A percentile compares a stretch with the other conserved stretches of the same genome.
Evolutionary conservation across 805 yeast genomes (phyloP).

Genomic region (Kazachstania bromeliacearum): DNA sequence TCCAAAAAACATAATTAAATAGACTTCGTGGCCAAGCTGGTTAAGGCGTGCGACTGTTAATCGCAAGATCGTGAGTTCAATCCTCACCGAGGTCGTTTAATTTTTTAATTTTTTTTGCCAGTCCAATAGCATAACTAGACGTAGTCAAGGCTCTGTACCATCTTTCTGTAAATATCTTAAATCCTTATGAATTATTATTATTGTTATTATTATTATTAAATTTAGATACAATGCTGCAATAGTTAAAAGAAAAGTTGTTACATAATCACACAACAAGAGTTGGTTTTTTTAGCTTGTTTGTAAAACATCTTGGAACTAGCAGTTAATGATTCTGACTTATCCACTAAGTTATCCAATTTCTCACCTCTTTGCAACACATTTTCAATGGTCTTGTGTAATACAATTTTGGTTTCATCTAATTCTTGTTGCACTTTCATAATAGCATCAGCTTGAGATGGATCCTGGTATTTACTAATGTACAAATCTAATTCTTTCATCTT

Average conservation of each 20-base stretch:
- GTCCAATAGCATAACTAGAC: too few relatives aligned
- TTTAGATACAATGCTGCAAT: too few relatives aligned
- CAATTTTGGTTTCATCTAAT: conserved; percentile 94
- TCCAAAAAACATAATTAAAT: too few relatives aligned
- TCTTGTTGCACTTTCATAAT: conserved; percentile 96
- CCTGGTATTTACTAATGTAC: conserved; percentile 81
- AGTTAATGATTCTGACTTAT: conserved; percentile 88
- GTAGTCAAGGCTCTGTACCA: too few relatives aligned
- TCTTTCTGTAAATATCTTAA: too few relatives aligned
- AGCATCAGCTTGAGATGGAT: conserved; percentile 94
- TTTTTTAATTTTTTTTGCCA: too few relatives aligned
- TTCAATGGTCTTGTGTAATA: conserved; percentile 91
- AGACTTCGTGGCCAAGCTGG: conserved; percentile 53
- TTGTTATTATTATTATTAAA: not conserved
- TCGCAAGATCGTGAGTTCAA: conserved; percentile 57
- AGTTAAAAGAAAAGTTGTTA: too few relatives aligned
- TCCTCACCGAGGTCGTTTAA: conserved; percentile 46
- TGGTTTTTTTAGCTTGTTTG: conserved; percentile 92
- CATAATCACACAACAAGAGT: conserved; percentile 77
- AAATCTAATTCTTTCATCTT: conserved; percentile 43
- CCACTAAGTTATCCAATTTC: conserved; percentile 86
- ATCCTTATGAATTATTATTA: not conserved
- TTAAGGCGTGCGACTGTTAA: conserved; percentile 58
- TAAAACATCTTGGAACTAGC: conserved; percentile 87
- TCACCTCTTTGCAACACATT: conserved; percentile 93